phyloP scores from a whole-genome alignment of 192 early-diverging fungal species.

The Polychytrium aggregatum region DNA sequence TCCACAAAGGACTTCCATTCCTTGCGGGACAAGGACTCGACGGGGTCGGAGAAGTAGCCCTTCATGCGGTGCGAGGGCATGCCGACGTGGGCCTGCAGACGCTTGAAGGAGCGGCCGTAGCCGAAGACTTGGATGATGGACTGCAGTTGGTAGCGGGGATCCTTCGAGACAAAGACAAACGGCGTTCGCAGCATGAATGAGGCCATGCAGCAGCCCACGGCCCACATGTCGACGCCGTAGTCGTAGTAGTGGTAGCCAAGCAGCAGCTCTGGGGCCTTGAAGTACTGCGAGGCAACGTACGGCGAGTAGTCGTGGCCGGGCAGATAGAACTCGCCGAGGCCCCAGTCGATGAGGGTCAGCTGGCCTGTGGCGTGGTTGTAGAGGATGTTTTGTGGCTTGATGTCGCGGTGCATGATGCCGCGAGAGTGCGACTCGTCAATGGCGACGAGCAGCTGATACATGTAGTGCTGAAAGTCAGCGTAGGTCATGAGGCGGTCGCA shows the following conservation, averaged over 20 bases:
- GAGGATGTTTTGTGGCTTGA: too few relatives aligned
- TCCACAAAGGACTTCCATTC: neutral
- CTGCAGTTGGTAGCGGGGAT: conserved; percentile 28
- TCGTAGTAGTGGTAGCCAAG: conserved; percentile 30
- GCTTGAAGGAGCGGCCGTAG: too few relatives aligned
- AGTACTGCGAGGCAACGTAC: conserved; percentile 29
- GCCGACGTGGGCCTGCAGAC: conserved; percentile 13
- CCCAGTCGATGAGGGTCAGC: conserved; percentile 35
- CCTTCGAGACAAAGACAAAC: too few relatives aligned
- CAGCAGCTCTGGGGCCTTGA: conserved; percentile 37
- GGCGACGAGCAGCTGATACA: conserved; percentile 21
- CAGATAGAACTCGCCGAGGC: conserved; percentile 30
- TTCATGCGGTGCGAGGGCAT: conserved; percentile 6
- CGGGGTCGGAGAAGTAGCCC: conserved; percentile 1
- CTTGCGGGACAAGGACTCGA: neutral
- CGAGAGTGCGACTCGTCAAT: conserved; percentile 18
- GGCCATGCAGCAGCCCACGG: conserved; percentile 33
- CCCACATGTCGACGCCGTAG: conserved; percentile 37
- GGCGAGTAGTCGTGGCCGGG: conserved; percentile 18
- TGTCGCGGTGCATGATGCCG: conserved; percentile 41
- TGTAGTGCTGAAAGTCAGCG: conserved; percentile 16
- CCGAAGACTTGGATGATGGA: conserved; percentile 23
- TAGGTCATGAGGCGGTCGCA: conserved; percentile 17
- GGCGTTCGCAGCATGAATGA: too few relatives aligned
- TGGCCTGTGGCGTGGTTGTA: conserved; percentile 16